Conservation (phyloP, 495 filamentous ascomycete species). For the Achaetomiella virescens region DNA sequence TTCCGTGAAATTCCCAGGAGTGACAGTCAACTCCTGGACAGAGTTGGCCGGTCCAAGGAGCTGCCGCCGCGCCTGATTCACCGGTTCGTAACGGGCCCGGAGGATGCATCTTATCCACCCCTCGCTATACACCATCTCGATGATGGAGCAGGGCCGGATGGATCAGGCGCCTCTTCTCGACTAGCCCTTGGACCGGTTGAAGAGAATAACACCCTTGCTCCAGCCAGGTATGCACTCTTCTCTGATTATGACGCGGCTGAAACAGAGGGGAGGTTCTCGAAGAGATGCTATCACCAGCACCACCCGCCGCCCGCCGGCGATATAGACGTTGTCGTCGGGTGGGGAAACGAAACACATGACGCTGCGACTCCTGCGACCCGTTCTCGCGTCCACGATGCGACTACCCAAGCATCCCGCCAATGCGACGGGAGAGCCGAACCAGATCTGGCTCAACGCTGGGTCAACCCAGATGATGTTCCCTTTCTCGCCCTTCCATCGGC, state of each 20-base stretch:
- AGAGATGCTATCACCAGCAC: neutral
- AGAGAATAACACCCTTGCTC: neutral
- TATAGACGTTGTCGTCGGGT: conserved; percentile 5
- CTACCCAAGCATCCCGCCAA: conserved; percentile 5
- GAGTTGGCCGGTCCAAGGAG: conserved; percentile 4
- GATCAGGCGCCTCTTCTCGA: neutral
- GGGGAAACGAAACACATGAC: conserved; percentile 24
- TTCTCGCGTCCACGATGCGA: conserved; percentile 17
- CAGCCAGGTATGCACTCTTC: neutral
- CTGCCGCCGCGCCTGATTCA: conserved; percentile 22
- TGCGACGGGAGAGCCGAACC: conserved; percentile 19
- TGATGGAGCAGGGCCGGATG: neutral
- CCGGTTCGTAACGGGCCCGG: conserved; percentile 7
- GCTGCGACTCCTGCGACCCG: conserved; percentile 21
- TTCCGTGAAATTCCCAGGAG: conserved; percentile 6
- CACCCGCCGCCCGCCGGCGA: neutral
- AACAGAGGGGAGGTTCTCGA: no score
- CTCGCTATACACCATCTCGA: neutral
- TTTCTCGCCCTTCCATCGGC: conserved; percentile 14
- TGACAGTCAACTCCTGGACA: neutral
- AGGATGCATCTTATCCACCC: neutral
- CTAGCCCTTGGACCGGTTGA: neutral
- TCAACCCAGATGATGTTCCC: conserved; percentile 17
- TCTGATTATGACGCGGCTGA: no score
- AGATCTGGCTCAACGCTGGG: conserved; percentile 15